These are phyloP conservation scores for Suhomyces maxii DNA, from an alignment of 1,139 yeast genomes.

Conservation along the genomic window DNA sequence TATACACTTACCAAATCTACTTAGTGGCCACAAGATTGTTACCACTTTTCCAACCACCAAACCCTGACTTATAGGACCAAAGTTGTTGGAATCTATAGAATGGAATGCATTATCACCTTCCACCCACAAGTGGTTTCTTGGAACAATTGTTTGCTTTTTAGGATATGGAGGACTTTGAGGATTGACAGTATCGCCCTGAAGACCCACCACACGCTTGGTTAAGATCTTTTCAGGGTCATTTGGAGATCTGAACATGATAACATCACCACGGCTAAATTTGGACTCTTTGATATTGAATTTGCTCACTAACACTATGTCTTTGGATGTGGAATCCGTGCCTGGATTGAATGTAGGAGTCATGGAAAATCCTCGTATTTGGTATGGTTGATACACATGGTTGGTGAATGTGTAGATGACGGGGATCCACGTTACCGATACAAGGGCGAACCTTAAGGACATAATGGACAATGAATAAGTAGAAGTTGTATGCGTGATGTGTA, in stretches of 20 bases:
- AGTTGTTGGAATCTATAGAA: conserved; percentile 78
- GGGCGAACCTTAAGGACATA: conserved; percentile 19
- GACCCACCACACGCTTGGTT: conserved; percentile 75
- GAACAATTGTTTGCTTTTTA: conserved; percentile 57
- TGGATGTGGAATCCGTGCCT: conserved; percentile 42
- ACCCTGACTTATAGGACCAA: conserved; percentile 84
- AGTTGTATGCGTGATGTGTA: background rate
- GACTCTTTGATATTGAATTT: conserved; percentile 58
- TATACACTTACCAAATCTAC: conserved; percentile 49
- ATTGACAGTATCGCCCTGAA: conserved; percentile 65
- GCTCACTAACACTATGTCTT: conserved; percentile 72
- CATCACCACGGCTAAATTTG: conserved; percentile 60
- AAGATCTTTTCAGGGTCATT: conserved; percentile 68
- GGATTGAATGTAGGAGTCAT: conserved; percentile 94
- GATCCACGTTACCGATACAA: conserved; percentile 58
- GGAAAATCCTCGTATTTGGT: conserved; percentile 77
- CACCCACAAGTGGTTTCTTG: conserved; percentile 86
- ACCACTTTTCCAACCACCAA: conserved; percentile 74
- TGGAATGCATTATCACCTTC: conserved; percentile 90
- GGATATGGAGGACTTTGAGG: conserved; percentile 68
- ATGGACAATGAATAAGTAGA: background rate
- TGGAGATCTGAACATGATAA: conserved; percentile 78
- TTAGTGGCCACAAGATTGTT: conserved; percentile 65
- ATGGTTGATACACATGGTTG: conserved; percentile 72
- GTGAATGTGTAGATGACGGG: conserved; percentile 74